Conservation (phyloP, 768 basidiomycete genomes). For the Tulasnella sp. region DNA sequence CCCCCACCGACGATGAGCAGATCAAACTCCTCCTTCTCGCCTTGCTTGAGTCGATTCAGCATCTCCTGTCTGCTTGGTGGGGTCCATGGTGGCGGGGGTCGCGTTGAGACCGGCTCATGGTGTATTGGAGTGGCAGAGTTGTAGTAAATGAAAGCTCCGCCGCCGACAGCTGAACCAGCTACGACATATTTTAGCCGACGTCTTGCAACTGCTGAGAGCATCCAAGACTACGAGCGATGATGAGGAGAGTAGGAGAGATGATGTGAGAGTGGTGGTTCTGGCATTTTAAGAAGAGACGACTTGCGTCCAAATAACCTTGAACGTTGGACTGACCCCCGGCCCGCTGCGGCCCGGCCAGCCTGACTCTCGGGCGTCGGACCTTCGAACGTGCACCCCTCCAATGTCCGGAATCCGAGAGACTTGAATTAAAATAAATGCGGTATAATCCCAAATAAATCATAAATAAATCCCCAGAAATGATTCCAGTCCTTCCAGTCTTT, state of each 20-base stretch:
- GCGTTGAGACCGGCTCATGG: conserved; percentile 16
- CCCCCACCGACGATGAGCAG: conserved; percentile 86
- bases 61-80: conserved; percentile 19
- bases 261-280: not conserved
- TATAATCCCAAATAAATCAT: not conserved
- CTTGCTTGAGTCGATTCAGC: conserved; percentile 17
- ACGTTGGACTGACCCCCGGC: not conserved
- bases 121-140: conserved; percentile 14
- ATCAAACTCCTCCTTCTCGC: conserved; percentile 52
- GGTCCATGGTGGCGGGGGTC: conserved; percentile 21
- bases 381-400: not conserved
- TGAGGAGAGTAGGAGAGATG: not conserved
- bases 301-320: not conserved
- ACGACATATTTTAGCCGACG: conserved; percentile 11
- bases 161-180: conserved; percentile 3
- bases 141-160: not conserved
- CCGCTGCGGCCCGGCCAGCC: not conserved
- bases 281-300: not conserved
- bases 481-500: not conserved
- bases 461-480: not conserved
- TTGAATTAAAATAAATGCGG: not conserved
- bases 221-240: not conserved
- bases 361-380: not conserved
- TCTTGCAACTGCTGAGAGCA: conserved; percentile 5
- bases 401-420: not conserved